Evolutionary conservation across 2,329 filamentous ascomycete species (phyloP).

Genomic region (Claviceps africana): DNA sequence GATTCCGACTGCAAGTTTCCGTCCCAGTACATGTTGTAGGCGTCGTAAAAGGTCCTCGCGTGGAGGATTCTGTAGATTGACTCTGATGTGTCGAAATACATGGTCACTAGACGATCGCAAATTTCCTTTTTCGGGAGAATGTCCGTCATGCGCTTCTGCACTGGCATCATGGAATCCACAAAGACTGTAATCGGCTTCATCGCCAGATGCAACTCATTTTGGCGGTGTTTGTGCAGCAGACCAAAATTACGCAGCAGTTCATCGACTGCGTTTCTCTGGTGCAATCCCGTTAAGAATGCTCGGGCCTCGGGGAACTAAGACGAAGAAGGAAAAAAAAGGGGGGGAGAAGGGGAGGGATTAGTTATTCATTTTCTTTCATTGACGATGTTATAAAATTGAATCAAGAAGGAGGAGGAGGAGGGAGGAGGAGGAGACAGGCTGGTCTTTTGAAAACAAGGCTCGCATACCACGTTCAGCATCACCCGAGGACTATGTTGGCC

Average conservation of each 20-base stretch:
- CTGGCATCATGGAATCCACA: conserved; percentile 44
- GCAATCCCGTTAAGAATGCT: conserved; percentile 4
- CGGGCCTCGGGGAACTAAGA: conserved; percentile 7
- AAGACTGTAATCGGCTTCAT: conserved; percentile 40
- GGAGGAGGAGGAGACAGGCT: too few relatives aligned
- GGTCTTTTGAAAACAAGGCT: background rate
- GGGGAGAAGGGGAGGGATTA: background rate
- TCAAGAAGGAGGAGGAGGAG: too few relatives aligned
- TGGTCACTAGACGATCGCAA: conserved; percentile 35
- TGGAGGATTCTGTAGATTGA: conserved; percentile 40
- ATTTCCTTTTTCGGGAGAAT: conserved; percentile 36
- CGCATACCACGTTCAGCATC: conserved; percentile 36
- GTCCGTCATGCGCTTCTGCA: conserved; percentile 43
- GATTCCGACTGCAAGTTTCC: conserved; percentile 30
- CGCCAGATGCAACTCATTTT: conserved; percentile 31
- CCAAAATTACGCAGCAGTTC: conserved; percentile 32
- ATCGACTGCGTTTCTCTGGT: conserved; percentile 15
- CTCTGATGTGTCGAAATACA: conserved; percentile 37
- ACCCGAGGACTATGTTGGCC: conserved; percentile 40
- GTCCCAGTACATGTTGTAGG: conserved; percentile 40
- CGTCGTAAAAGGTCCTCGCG: conserved; percentile 33
- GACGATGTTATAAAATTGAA: too few relatives aligned
- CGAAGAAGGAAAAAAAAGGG: background rate
- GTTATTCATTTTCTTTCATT: background rate
- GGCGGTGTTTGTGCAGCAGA: conserved; percentile 32